Base-by-base conservation (phyloP, 1,284 basidiomycete genomes). In the Cryptococcus hybrid region DNA sequence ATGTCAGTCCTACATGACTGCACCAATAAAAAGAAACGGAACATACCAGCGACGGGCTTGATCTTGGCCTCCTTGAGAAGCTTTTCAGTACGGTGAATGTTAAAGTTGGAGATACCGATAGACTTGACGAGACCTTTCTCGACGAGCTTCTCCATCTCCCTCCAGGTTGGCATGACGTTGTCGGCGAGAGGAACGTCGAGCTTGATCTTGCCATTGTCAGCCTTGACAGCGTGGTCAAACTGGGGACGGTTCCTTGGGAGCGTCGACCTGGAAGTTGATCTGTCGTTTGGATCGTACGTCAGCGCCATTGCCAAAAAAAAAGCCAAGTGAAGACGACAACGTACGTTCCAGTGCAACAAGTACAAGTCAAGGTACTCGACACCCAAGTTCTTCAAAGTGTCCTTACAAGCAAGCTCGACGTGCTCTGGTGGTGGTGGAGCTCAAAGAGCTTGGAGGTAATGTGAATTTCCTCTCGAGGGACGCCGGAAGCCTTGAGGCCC, bases 361-460 rank as follows among this genome's bases (percentile, higher is more conserved):
- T 86, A 89, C 55, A 93, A 81, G 75, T 93, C 88, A 58, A 92
- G 82, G 77, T 92, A 92, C 39, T 83, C 81, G 3, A 87, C 83
- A 54, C 84, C 83, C 47, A 93, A 85, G 67, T 84, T 83, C 65
- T 82, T 78, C 52, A 93, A 81, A 37, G 88, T 89, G 55, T 82
- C 84, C 68, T 87, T 85, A 70, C 88, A 82, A 4, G 88, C 88
- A 8, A 88, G 76, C 0, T 86, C 86, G 39, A 80, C 83, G 48
- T 81, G 78, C 40, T 84, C 83, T 39, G 80, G 62, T 76, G 68
- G 64, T 81, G 79, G 70, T 84, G 84, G 58, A 65, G 78, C 84
- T 83, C 80, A 85, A 88, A 90, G 46, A 92, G 81, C 78, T 85
- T 85, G 64, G 81, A 82, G 18, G 83, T 89, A 58, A 90, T 74